Conservation (phyloP, 371 early-diverging fungal genomes). For the Blyttiomyces sp. region DNA sequence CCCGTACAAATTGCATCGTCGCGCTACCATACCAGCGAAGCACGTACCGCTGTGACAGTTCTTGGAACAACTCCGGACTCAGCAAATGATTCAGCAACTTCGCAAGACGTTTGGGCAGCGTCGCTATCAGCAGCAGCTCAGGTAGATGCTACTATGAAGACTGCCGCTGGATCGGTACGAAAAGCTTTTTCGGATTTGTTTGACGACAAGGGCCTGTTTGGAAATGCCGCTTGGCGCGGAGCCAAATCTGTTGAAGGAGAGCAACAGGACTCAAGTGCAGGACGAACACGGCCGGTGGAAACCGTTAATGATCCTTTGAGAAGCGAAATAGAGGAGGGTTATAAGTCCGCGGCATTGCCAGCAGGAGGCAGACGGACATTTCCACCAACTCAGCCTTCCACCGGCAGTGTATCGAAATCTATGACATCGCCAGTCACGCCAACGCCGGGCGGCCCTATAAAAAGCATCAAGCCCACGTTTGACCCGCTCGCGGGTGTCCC, state of each 20-base stretch:
- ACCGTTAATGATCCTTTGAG: not conserved
- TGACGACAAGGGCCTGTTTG: constrained; percentile 7
- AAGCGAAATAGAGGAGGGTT: not conserved
- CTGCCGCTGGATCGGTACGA: constrained; percentile 2
- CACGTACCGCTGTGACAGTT: not conserved
- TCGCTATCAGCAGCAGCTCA: constrained; percentile 4
- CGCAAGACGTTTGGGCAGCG: not conserved
- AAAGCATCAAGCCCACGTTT: not conserved
- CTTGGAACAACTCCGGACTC: not conserved
- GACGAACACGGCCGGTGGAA: not conserved
- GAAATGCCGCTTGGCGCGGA: not conserved
- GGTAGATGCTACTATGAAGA: constrained; percentile 2
- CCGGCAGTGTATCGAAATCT: not conserved
- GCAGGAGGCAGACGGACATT: not conserved
- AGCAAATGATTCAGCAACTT: not conserved
- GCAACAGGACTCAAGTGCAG: too few species aligned
- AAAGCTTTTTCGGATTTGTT: constrained; percentile 9
- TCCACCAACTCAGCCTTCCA: not conserved
- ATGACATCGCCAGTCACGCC: too few species aligned
- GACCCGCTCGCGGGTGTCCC: not conserved
- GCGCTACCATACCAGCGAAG: not conserved
- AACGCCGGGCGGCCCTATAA: not conserved
- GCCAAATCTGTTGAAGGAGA: not conserved
- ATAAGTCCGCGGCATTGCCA: not conserved
- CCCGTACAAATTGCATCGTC: not conserved